Conservation (phyloP, 2,329 filamentous ascomycete genomes). For the Cladophialophora yegresii region DNA sequence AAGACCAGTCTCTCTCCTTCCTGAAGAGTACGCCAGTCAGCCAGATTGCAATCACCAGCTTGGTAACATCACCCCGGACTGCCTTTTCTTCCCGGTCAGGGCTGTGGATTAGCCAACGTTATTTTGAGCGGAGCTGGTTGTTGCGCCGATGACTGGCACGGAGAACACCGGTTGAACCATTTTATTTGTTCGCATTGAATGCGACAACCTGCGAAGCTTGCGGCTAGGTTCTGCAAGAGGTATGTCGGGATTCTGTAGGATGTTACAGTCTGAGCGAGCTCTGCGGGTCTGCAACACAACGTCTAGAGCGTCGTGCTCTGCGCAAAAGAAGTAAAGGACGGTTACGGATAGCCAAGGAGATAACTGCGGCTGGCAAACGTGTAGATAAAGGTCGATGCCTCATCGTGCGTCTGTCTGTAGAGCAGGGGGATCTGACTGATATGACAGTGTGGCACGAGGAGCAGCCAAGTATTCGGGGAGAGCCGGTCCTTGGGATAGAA, state of each 20-base stretch:
- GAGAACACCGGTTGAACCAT: conserved; percentile 48
- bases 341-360: conserved; percentile 53
- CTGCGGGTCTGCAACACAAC: conserved; percentile 52
- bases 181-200: conserved; percentile 45
- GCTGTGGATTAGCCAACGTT: conserved; percentile 44
- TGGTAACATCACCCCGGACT: conserved; percentile 45
- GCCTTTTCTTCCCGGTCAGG: conserved; percentile 48
- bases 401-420: conserved; percentile 5
- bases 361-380: conserved; percentile 43
- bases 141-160: conserved; percentile 49
- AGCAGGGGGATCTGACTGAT: conserved; percentile 41
- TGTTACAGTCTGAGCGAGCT: conserved; percentile 46
- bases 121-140: conserved; percentile 40
- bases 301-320: conserved; percentile 48
- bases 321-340: conserved; percentile 50
- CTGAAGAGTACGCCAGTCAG: conserved; percentile 51
- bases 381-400: conserved; percentile 41
- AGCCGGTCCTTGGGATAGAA: conserved; percentile 29
- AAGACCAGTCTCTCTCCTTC: conserved; percentile 41
- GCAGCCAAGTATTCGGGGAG: conserved; percentile 18
- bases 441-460: conserved; percentile 32
- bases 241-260: conserved; percentile 48
- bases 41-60: conserved; percentile 54
- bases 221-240: conserved; percentile 41
- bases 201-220: conserved; percentile 45